Evolutionary conservation across 202 grass and related monocot genomes (phyloP).

Genomic region (Panicum hallii): DNA sequence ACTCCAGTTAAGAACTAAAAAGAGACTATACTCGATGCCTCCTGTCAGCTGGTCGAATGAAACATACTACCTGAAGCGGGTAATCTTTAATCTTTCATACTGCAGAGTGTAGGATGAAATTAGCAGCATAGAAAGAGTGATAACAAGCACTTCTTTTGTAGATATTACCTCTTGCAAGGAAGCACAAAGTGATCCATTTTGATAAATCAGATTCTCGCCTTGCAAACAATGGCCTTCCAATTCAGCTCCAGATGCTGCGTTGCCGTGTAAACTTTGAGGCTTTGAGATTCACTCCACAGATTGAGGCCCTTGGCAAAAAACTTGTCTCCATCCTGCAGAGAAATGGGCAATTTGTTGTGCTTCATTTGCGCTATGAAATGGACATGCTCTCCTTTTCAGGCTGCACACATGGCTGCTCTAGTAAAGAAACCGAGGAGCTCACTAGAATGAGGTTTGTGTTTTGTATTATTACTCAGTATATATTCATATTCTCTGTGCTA

Average conservation of each 20-base stretch:
- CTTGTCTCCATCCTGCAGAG: slow-evolving; percentile 74
- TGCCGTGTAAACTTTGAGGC: slow-evolving; percentile 89
- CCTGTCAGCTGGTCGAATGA: slow-evolving; percentile 95
- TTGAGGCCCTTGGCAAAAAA: slow-evolving; percentile 85
- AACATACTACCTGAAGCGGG: slow-evolving; percentile 88
- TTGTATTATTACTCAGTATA: background rate
- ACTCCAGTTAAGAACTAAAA: slow-evolving; percentile 58
- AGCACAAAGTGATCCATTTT: slow-evolving; percentile 94
- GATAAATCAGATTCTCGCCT: slow-evolving; percentile 89
- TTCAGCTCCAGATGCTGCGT: slow-evolving; percentile 78
- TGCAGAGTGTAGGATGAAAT: background rate
- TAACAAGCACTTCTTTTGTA: slow-evolving; percentile 36
- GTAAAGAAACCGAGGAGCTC: slow-evolving; percentile 69
- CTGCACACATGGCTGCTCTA: slow-evolving; percentile 90
- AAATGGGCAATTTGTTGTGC: slow-evolving; percentile 80
- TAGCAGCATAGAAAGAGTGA: background rate
- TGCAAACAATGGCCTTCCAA: slow-evolving; percentile 86
- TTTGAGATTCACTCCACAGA: slow-evolving; percentile 90
- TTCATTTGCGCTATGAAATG: slow-evolving; percentile 98
- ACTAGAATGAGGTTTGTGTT: slow-evolving; percentile 85
- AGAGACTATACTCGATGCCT: slow-evolving; percentile 71
- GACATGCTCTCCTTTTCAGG: slow-evolving; percentile 99
- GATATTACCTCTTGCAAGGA: slow-evolving; percentile 89
- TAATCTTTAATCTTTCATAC: slow-evolving; percentile 35
- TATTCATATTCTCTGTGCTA: slow-evolving; percentile 13